Base-by-base conservation (phyloP, 495 filamentous ascomycete species). In the Stereocaulon alpinum region DNA sequence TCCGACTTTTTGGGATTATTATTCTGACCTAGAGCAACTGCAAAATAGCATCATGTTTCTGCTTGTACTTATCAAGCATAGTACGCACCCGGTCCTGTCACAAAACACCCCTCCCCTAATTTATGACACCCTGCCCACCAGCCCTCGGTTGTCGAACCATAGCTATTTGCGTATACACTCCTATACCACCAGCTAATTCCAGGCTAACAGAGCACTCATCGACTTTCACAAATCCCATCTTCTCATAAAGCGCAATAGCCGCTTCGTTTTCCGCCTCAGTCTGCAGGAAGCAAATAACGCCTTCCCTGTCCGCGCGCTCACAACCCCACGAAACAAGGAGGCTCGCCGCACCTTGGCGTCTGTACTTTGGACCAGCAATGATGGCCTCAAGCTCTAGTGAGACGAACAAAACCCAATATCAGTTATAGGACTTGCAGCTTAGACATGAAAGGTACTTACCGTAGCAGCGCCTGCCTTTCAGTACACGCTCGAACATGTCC, bases 281-380 rank as follows among this genome's bases (percentile, higher is more conserved):
- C 61, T 74, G 69, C 14, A 72, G 59, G 56, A 72, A 73, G 4
- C 65, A 66, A 14, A 61, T 53, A 2, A 67, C 63, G 1, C 69
- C 66, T 22, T 71, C 63, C 34, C 63, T 40, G 61, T 76, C 73
- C 0, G 76, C 75, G 40, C 68, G 59, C 18, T 73, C 65, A 44
- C 77, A 74, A 4, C 78, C 79, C 78, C 79, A 83, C 18, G 66
- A 40, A 4, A 80, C 68, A 1, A 82, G 72, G 64, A 76, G 71
- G 2, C 69, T 68, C 10, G 75, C 80, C 0, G 80, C 80, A 3
- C 80, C 80, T 29, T 72, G 67, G 17, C 71, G 61, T 57, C 74
- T 72, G 55, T 76, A 76, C 24, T 74, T 71, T 4, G 77, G 79
- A 52, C 77, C 73, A 20, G 76, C 77, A 14, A 73, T 70, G 10